These are phyloP conservation scores for Neofusicoccum kwambonambiense DNA, from an alignment of 2,329 filamentous ascomycete species.

Conservation along the genomic window DNA sequence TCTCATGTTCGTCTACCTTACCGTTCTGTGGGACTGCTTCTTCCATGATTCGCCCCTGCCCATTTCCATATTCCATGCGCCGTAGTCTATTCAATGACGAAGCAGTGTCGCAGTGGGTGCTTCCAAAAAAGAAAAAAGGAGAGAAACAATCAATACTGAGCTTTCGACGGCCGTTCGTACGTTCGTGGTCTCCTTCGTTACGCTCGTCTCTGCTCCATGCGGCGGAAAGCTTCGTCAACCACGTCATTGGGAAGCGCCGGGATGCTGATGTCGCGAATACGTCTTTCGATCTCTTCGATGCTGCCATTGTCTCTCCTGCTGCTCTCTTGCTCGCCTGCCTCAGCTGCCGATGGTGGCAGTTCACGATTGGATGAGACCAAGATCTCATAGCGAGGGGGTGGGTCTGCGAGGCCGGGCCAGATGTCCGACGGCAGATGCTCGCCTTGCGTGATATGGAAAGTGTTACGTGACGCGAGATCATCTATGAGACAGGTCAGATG, in stretches of 20 bases:
- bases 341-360: not conserved
- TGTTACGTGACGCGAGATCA: slow-evolving; percentile 70
- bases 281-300: not conserved
- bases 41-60: not conserved
- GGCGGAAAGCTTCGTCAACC: slow-evolving; percentile 14
- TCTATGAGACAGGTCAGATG: slow-evolving; percentile 29
- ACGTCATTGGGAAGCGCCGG: slow-evolving; percentile 17
- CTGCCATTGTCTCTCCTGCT: not conserved
- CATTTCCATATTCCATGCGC: too few species aligned
- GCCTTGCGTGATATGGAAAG: slow-evolving; percentile 78
- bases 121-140: not conserved
- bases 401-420: slow-evolving; percentile 68
- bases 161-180: not conserved
- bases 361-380: slow-evolving; percentile 23
- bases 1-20: not conserved
- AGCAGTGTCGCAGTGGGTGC: too few species aligned
- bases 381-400: slow-evolving; percentile 36
- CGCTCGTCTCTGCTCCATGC: slow-evolving; percentile 14
- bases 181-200: not conserved
- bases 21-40: not conserved
- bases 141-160: not conserved
- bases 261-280: slow-evolving; percentile 10
- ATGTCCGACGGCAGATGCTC: slow-evolving; percentile 85
- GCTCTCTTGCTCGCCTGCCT: slow-evolving; percentile 22
- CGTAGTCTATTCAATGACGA: too few species aligned